A percentile compares a stretch with the other conserved stretches of the same genome.
phyloP scores from a whole-genome alignment of 2,329 filamentous ascomycete species.

The Curvularia spicifera region DNA sequence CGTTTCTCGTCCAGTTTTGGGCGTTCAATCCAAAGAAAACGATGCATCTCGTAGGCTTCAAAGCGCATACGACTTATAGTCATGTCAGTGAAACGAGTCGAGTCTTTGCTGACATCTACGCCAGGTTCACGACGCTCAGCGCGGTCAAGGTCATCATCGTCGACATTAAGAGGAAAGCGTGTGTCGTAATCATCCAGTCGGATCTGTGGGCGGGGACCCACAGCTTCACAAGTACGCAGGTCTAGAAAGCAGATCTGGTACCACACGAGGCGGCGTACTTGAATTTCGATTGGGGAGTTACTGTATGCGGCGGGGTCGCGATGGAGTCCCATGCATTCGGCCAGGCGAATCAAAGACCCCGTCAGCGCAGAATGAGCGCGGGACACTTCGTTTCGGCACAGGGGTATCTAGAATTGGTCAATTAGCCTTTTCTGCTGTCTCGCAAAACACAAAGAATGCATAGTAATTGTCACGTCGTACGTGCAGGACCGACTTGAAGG shows the following conservation, averaged over 20 bases:
- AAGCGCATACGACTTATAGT: constrained; percentile 73
- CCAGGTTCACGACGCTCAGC: constrained; percentile 33
- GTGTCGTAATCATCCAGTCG: constrained; percentile 78
- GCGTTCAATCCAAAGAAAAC: constrained; percentile 72
- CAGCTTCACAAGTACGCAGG: constrained; percentile 74
- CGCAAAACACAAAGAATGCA: neutral
- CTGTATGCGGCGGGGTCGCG: constrained; percentile 72
- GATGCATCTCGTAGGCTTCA: constrained; percentile 75
- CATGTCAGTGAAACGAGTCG: constrained; percentile 69
- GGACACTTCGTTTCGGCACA: constrained; percentile 75
- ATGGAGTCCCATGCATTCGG: constrained; percentile 79
- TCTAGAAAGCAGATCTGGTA: constrained; percentile 80
- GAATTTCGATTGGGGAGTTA: constrained; percentile 70
- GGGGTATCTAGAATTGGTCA: constrained; percentile 61
- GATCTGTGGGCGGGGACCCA: constrained; percentile 74
- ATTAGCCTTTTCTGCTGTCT: constrained; percentile 3
- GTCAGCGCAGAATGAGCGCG: constrained; percentile 75
- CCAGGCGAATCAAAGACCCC: constrained; percentile 73
- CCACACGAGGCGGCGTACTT: constrained; percentile 75
- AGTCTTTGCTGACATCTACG: constrained; percentile 54
- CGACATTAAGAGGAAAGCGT: constrained; percentile 71
- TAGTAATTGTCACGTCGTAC: no score
- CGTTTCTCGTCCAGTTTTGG: constrained; percentile 63
- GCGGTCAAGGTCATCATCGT: constrained; percentile 67
- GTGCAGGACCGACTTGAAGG: neutral